Base-by-base conservation (phyloP, 2,329 filamentous ascomycete species). In the Phaeoacremonium minimum region DNA sequence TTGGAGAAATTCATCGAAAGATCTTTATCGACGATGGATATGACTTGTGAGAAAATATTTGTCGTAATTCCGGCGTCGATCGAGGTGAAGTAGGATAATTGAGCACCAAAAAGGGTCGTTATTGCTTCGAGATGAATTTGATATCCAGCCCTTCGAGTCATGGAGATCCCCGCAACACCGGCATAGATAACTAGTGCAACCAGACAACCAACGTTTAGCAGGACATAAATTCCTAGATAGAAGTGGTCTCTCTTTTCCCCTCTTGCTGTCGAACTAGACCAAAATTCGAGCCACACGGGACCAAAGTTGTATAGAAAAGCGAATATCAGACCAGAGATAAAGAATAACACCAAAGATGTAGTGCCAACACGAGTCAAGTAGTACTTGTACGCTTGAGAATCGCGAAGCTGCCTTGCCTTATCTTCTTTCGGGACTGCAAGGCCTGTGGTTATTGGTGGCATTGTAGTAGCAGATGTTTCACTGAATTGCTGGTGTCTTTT, bases 221-320 rank as follows among this genome's bases (percentile, higher is more conserved):
- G 39, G 3, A 51, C 47, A 26, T 63, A 66, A 3, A 65, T 46
- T 1, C 60, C 60, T 3, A 63, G 47, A 44, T 60, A 66, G 32
- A 57, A 54, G 4, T 58, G 60, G 5, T 58, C 37, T 2, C 47
- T 42, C n/a, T 46, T 69, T 64, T 1, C 64, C 63, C 14, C 55
- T 44, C 1, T 46, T 35, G 5, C 56, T 34, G 13, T 48, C 7
- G 36, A 38, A 17, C 46, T 45, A 5, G 52, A 45, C 53, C 53
- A 56, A 43, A 49, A 55, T 33, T 54, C 52, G 14, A 56, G 31
- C 53, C 53, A 56, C 6, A 56, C 38, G 35, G 42, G 50, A 47
- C 14, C 12, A 8, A n/a, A 48, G 2, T 45, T 46, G 4, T 40
- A 44, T n/a, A 47, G 46, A 30, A 51, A 53, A 5, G 38, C 46